Evolutionary conservation across 495 filamentous ascomycete genomes (phyloP).

Genomic region (Aspergillus egyptiacus): DNA sequence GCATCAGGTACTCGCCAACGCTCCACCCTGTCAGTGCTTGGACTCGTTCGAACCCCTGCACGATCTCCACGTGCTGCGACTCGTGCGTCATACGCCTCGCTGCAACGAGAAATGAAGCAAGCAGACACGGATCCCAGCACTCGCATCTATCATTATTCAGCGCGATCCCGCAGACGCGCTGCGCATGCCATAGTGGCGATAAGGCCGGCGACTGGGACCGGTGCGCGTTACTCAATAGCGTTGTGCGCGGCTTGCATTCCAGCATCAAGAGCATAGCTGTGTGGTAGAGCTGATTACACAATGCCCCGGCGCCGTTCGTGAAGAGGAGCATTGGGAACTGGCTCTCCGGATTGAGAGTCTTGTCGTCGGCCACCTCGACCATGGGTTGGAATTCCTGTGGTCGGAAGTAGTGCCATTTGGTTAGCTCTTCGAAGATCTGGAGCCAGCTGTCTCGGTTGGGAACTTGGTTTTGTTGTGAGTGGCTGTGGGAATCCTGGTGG

Average conservation of each 20-base stretch:
- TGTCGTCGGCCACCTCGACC: conserved; percentile 20
- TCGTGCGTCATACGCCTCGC: conserved; percentile 35
- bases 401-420: conserved; percentile 32
- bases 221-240: conserved; percentile 7
- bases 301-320: conserved; percentile 33
- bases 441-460: conserved; percentile 19
- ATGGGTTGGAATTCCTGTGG: conserved; percentile 31
- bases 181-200: conserved; percentile 35
- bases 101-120: conserved; percentile 31
- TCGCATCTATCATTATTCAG: conserved; percentile 32
- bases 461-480: background rate
- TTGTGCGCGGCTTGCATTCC: conserved; percentile 31
- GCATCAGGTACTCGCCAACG: conserved; percentile 15
- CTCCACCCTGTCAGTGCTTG: conserved; percentile 30
- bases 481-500: conserved; percentile 18
- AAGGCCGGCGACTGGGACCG: conserved; percentile 15
- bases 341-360: conserved; percentile 13
- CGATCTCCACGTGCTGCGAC: conserved; percentile 29
- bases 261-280: conserved; percentile 39
- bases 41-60: conserved; percentile 26
- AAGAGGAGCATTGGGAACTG: conserved; percentile 37
- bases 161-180: conserved; percentile 34
- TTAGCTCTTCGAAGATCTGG: conserved; percentile 24
- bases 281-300: conserved; percentile 40
- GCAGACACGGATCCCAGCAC: conserved; percentile 33